Evolutionary conservation across 306 rosid genomes (phyloP).

Genomic region (Lotus japonicus): DNA sequence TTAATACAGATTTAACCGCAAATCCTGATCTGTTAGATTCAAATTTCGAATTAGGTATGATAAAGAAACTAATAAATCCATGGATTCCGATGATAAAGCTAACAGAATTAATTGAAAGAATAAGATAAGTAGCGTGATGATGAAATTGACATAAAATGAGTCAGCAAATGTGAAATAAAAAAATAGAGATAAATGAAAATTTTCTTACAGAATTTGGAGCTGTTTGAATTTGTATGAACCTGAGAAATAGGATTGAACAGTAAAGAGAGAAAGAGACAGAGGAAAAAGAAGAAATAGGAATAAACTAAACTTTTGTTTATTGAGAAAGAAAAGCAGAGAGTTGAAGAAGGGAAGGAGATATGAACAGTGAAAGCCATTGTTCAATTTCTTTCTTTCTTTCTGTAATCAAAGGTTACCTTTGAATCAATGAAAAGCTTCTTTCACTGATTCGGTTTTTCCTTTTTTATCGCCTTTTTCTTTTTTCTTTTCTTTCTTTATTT

Average conservation of each 20-base stretch:
- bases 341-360: conserved; percentile 29
- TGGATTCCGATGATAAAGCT: background rate
- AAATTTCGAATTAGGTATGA: background rate
- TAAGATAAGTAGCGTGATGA: conserved; percentile 15
- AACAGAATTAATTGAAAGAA: background rate
- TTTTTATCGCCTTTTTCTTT: conserved; percentile 8
- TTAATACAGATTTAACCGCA: background rate
- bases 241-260: background rate
- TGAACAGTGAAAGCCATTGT: conserved; percentile 44
- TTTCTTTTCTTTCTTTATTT: background rate
- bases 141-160: background rate
- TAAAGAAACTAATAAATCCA: background rate
- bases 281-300: background rate
- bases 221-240: background rate
- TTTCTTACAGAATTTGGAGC: conserved; percentile 3
- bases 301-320: conserved; percentile 56
- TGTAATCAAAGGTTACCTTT: conserved; percentile 30
- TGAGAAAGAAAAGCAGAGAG: conserved; percentile 49
- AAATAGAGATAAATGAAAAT: background rate
- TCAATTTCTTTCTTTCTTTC: background rate
- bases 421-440: conserved; percentile 41
- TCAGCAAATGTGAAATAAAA: background rate
- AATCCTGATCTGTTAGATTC: background rate
- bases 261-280: background rate
- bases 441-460: conserved; percentile 7